Base-by-base conservation (phyloP, 352 stramenopile genomes). In the Phytopythium helicoides region DNA sequence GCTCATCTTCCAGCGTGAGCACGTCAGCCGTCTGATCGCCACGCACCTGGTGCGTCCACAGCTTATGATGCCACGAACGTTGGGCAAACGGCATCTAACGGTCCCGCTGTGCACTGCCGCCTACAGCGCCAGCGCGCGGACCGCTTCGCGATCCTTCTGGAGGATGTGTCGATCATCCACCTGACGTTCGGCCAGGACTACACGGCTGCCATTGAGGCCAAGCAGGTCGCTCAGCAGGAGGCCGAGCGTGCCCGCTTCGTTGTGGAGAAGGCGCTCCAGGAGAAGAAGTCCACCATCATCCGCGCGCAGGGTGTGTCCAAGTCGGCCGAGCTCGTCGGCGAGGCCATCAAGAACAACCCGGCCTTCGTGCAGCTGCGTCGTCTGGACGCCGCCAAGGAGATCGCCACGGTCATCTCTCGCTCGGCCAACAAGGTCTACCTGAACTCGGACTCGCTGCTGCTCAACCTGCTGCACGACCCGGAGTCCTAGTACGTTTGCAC, bases 141-240 rank as follows among this genome's bases (percentile, higher is more conserved):
- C 52, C 86, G 97, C 33, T 98, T 98, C 71, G 76, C 86, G 47
- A 97, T 98, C 65, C 62, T 96, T 57, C 68, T 98, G 54, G 94
- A 98, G 50, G 98, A 99, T 93, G 96, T 99, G 28, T 98, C 97
- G 39, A 99, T 99, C 72, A 99, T 98, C 44, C 96, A 99, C 76
- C 88, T 99, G 81, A 92, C 86, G 33, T 99, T 99, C 82, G 97
- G 94, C 50, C 71, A 94, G 53, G 98, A 99, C 70, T 99, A 99
- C 83, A 98, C 96, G 42, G 94, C 92, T 26, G 97, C 97, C 54
- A 98, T 99, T 62, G 98, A 99, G 81, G 93, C 94, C 35, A 99
- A 99, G 85, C 97, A 99, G 81, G 97, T 99, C 56, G 97, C 97
- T 6, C 97, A 99, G 81, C 98, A 99, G 86, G 98, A 99, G 44